Conservation (phyloP, 768 basidiomycete genomes). For the Gelatoporia subvermispora region DNA sequence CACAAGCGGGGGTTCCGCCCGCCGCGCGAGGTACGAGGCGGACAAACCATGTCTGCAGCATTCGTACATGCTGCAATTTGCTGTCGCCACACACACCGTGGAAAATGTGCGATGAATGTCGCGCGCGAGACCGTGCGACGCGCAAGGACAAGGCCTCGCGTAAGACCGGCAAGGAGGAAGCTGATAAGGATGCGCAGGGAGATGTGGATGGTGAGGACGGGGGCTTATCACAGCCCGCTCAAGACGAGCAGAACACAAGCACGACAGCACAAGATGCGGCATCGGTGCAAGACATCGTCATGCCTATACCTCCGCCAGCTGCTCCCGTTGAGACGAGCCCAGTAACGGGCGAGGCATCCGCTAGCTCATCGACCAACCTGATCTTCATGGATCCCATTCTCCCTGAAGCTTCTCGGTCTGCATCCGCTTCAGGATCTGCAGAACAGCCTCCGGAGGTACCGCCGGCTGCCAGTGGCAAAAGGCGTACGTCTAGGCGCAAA, state of each 20-base stretch:
- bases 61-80: conserved; percentile 39
- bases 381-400: conserved; percentile 18
- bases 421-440: too few species aligned
- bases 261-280: neutral
- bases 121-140: conserved; percentile 29
- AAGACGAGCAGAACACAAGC: conserved; percentile 5
- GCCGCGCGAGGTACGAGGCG: conserved; percentile 28
- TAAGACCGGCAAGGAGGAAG: neutral
- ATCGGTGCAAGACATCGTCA: too few species aligned
- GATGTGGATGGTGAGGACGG: conserved; percentile 5
- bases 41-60: conserved; percentile 34
- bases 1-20: conserved; percentile 16
- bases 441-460: neutral
- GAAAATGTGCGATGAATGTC: conserved; percentile 45
- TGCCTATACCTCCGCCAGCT: too few species aligned
- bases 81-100: conserved; percentile 38
- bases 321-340: too few species aligned
- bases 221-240: neutral
- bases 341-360: too few species aligned
- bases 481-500: conserved; percentile 3
- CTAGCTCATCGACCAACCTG: neutral
- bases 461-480: neutral
- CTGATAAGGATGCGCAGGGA: conserved; percentile 2
- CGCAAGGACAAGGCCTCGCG: conserved; percentile 26
- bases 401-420: neutral